Base-by-base conservation (phyloP, 1,284 basidiomycete species). In the Cutaneotrichosporon dermatis region DNA sequence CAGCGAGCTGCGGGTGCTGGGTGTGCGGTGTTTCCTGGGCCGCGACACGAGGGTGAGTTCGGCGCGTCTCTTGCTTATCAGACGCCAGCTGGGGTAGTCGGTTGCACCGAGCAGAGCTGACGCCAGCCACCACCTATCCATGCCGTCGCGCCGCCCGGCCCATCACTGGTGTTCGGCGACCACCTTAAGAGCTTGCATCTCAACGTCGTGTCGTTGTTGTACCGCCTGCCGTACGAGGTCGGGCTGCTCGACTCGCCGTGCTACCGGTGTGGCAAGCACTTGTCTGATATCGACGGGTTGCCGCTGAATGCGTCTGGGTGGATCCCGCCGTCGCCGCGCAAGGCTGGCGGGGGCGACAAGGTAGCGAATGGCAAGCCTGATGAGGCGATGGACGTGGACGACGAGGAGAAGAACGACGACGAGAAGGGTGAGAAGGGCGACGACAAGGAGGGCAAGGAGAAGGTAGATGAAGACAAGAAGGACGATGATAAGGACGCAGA, bases 401-500 rank as follows among this genome's bases (percentile, higher is more conserved):
- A 36, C 5, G 45, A 52, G 39, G 40, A 53, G 40, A 37, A 35
- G n/a, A 39, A 41, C 42, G 42, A 16, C 6, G 48, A 45, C 5
- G 44, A 37, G 48, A 33, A 49, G 37, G 40, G 12, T 4, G 44
- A 9, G 13, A 50, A 44, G 49, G 25, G 9, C 11, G 16, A 39
- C 4, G 36, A 37, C 9, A n/a, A 39, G 4, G 85, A 84, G 66
- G 54, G 40, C 36, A 33, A 57, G 40, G 44, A 48, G 36, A 35
- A 49, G 39, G 57, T 8, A 4, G 51, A 49, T 7, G 51, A n/a
- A 33, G 25, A 13, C 8, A 51, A 48, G 42, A 41, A 51, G 33
- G 43, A 52, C 10, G 55, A 36, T 13, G 55, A 58, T 15, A 45
- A 34, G 44, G 40, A 39, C 12, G 52, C 55, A 39, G 58, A 10